Conservation (phyloP, 257 asterid genomes). For the Solanum bulbocastanum region DNA sequence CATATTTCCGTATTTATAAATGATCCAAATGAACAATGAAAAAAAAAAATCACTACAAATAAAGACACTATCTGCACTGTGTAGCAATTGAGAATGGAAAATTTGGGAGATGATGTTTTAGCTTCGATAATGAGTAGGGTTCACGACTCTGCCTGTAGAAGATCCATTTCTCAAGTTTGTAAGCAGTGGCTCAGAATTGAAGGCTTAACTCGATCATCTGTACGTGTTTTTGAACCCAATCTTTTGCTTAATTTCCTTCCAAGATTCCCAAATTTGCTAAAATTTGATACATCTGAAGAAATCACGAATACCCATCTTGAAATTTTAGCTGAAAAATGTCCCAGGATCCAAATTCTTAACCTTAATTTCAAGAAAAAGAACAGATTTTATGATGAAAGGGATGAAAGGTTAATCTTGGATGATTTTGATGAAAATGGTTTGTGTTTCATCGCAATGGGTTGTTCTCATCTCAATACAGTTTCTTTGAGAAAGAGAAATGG, state of each 20-base stretch:
- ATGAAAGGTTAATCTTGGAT: not conserved
- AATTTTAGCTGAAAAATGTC: slow-evolving; percentile 14
- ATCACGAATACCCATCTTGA: slow-evolving; percentile 8
- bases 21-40: not conserved
- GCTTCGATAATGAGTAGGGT: slow-evolving; percentile 4
- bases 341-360: slow-evolving; percentile 11
- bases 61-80: not conserved
- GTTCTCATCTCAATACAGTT: slow-evolving; percentile 1
- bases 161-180: slow-evolving; percentile 20
- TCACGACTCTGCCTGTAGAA: slow-evolving; percentile 3
- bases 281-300: slow-evolving; percentile 1
- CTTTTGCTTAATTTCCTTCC: slow-evolving; percentile 12
- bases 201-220: slow-evolving; percentile 10
- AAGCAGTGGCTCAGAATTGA: slow-evolving; percentile 18
- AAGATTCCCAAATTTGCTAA: slow-evolving; percentile 18
- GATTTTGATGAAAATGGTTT: slow-evolving; percentile 15
- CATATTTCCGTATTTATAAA: no score
- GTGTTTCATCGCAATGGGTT: not conserved
- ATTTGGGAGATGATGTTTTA: slow-evolving; percentile 15
- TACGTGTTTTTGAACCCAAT: slow-evolving; percentile 11
- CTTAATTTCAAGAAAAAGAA: slow-evolving; percentile 7
- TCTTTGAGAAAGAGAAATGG: slow-evolving; percentile 8
- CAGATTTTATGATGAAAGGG: not conserved
- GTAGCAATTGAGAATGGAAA: slow-evolving; percentile 7
- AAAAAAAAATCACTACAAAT: not conserved